These are phyloP conservation scores for Microcos paniculata DNA, from an alignment of 345 rosid species.

Conservation along the genomic window DNA sequence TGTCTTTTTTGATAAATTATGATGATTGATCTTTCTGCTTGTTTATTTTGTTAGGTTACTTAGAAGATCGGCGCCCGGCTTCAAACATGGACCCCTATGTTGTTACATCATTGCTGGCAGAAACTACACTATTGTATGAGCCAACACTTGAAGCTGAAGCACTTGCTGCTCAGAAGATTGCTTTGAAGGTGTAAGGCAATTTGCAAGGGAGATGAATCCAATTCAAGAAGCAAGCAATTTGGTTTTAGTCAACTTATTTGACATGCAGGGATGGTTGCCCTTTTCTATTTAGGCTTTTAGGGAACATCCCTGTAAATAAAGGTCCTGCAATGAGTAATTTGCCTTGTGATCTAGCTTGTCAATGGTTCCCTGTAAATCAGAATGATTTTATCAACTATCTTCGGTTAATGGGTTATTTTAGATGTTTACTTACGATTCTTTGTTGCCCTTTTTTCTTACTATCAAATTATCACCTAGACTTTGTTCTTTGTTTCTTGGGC, in stretches of 20 bases:
- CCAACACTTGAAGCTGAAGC: constrained; percentile 86
- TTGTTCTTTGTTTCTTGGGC: constrained; percentile 15
- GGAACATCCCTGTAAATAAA: constrained; percentile 37
- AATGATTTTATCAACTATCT: background rate
- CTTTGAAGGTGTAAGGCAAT: constrained; percentile 54
- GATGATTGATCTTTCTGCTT: background rate
- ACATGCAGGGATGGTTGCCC: background rate
- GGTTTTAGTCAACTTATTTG: constrained; percentile 13
- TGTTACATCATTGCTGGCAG: constrained; percentile 71
- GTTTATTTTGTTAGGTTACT: constrained; percentile 53
- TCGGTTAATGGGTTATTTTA: constrained; percentile 1
- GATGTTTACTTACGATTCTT: background rate
- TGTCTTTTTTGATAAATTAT: background rate
- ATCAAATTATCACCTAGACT: background rate
- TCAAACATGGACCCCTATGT: constrained; percentile 93
- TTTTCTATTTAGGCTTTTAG: constrained; percentile 3
- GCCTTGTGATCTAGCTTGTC: constrained; percentile 11
- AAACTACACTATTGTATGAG: constrained; percentile 74
- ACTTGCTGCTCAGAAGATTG: constrained; percentile 79
- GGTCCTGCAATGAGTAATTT: constrained; percentile 22
- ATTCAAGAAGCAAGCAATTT: constrained; percentile 5
- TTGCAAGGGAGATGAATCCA: constrained; percentile 17
- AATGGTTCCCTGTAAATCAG: constrained; percentile 14
- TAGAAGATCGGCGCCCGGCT: constrained; percentile 90
- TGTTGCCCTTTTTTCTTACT: background rate